A percentile compares a stretch with the other conserved stretches of the same genome.
Evolutionary conservation across 179 eudicot species (phyloP).

Genomic region (Carnegiea gigantea): DNA sequence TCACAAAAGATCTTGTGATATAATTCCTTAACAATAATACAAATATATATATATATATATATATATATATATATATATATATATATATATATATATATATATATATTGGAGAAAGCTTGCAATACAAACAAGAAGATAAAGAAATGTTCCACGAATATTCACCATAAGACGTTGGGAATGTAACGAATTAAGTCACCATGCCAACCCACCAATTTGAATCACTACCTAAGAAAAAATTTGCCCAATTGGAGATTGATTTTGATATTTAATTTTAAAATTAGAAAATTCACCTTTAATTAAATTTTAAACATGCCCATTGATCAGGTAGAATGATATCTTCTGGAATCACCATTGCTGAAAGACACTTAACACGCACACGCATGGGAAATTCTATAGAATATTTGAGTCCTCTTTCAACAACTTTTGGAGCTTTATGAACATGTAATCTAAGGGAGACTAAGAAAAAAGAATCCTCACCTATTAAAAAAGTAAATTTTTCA

Average conservation of each 20-base stretch:
- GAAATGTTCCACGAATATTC: not conserved
- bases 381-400: slow-evolving; percentile 1
- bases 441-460: not conserved
- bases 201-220: not conserved
- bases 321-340: not conserved
- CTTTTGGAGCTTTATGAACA: not conserved
- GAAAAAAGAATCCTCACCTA: too few species aligned
- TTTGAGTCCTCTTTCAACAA: not conserved
- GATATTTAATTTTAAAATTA: not conserved
- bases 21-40: too few species aligned
- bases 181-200: not conserved
- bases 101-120: not conserved
- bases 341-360: not conserved
- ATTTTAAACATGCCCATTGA: not conserved
- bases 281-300: too few species aligned
- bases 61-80: too few species aligned
- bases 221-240: not conserved
- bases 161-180: not conserved
- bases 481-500: too few species aligned
- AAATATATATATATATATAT: too few species aligned
- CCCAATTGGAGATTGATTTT: not conserved
- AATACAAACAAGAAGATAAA: not conserved
- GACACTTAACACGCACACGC: not conserved
- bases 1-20: not conserved
- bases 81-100: too few species aligned